phyloP scores from a whole-genome alignment of 495 filamentous ascomycete genomes.

The Aspergillus indologenus region DNA sequence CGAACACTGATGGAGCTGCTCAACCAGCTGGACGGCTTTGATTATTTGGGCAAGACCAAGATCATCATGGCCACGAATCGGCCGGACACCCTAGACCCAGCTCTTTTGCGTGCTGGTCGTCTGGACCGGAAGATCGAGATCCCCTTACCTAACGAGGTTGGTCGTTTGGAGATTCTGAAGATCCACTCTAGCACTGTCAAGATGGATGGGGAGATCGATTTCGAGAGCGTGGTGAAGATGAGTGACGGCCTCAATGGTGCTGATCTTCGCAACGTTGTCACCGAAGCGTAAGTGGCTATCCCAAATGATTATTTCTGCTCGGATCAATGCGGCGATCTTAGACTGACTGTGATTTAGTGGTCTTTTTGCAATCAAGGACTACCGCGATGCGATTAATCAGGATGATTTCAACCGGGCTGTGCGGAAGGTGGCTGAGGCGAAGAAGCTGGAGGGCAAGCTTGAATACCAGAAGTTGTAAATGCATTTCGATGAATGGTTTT shows the following conservation, averaged over 20 bases:
- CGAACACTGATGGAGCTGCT: constrained; percentile 98
- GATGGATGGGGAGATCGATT: constrained; percentile 94
- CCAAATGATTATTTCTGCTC: no score
- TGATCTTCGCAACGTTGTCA: constrained; percentile 96
- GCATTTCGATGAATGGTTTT: constrained; percentile 19
- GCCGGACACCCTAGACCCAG: constrained; percentile 95
- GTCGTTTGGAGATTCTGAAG: constrained; percentile 96
- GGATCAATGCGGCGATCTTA: constrained; percentile 14
- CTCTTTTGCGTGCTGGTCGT: constrained; percentile 87
- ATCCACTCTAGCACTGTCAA: constrained; percentile 87
- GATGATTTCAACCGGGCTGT: constrained; percentile 99
- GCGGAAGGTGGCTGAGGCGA: constrained; percentile 91
- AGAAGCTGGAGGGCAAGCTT: constrained; percentile 97
- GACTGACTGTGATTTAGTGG: constrained; percentile 56
- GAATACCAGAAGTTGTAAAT: constrained; percentile 94
- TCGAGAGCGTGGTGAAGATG: constrained; percentile 99
- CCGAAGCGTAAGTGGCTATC: constrained; percentile 94
- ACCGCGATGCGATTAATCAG: constrained; percentile 91
- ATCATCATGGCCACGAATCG: constrained; percentile 99
- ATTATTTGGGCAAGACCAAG: constrained; percentile 98
- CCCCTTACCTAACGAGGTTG: constrained; percentile 97
- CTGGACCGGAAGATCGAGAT: constrained; percentile 99
- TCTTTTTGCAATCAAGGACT: constrained; percentile 95
- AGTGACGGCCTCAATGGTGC: constrained; percentile 96
- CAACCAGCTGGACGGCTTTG: constrained; percentile 98